Percentiles rank a stretch among this genome's conserved stretches.
Evolutionary conservation across 2,329 filamentous ascomycete genomes (phyloP).

Genomic region (Dothiorella sarmentorum): DNA sequence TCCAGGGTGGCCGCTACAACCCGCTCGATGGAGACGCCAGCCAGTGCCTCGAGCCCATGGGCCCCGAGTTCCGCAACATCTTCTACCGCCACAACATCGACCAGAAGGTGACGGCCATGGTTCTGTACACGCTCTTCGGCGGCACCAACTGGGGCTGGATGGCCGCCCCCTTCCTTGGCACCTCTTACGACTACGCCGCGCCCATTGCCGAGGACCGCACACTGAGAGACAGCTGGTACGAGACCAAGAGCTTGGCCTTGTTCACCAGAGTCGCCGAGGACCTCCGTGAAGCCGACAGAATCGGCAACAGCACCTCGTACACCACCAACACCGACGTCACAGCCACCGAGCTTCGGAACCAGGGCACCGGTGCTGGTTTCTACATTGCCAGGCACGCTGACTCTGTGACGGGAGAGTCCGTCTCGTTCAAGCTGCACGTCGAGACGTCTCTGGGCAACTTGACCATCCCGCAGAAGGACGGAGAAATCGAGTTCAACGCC

Average conservation of each 20-base stretch:
- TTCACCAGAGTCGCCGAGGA: slow-evolving; percentile 59
- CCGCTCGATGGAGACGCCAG: slow-evolving; percentile 60
- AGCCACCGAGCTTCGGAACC: slow-evolving; percentile 58
- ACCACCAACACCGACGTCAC: slow-evolving; percentile 52
- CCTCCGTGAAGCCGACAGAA: slow-evolving; percentile 53
- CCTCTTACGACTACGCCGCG: slow-evolving; percentile 62
- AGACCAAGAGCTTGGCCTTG: slow-evolving; percentile 59
- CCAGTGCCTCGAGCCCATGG: slow-evolving; percentile 53
- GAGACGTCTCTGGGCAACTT: slow-evolving; percentile 55
- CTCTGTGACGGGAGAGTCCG: slow-evolving; percentile 50
- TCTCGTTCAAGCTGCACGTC: slow-evolving; percentile 54
- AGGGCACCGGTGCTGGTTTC: slow-evolving; percentile 55
- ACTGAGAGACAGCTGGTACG: slow-evolving; percentile 59
- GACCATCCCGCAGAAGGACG: slow-evolving; percentile 53
- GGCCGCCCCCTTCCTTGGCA: slow-evolving; percentile 55
- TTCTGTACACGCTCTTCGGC: slow-evolving; percentile 63
- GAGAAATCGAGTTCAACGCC: slow-evolving; percentile 53
- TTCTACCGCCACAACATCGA: slow-evolving; percentile 63
- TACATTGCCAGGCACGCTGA: slow-evolving; percentile 57
- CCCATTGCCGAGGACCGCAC: slow-evolving; percentile 59
- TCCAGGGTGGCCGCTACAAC: slow-evolving; percentile 59
- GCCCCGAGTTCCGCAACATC: slow-evolving; percentile 59
- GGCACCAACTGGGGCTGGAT: slow-evolving; percentile 63
- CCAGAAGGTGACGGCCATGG: slow-evolving; percentile 58
- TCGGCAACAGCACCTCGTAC: slow-evolving; percentile 49